Evolutionary conservation across 768 basidiomycete species (phyloP).

Genomic region (Psilocybe tampanensis): DNA sequence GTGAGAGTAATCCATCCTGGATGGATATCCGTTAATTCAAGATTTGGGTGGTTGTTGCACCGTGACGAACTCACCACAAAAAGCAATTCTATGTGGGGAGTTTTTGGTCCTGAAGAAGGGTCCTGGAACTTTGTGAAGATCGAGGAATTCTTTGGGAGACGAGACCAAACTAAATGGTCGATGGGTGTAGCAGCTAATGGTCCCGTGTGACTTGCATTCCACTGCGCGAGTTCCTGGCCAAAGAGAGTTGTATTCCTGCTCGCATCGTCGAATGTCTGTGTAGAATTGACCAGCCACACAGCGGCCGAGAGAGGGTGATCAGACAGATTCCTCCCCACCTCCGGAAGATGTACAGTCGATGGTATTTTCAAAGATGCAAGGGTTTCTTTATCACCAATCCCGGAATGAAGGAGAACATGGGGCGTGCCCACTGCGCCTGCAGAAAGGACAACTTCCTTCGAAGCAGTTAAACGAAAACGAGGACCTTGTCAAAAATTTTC

Average conservation of each 20-base stretch:
- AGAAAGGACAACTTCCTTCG: slow-evolving; percentile 55
- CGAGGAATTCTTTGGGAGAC: slow-evolving; percentile 20
- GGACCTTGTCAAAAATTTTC: background rate
- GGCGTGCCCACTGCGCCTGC: slow-evolving; percentile 41
- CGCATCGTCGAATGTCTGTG: background rate
- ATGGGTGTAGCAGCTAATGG: slow-evolving; percentile 16
- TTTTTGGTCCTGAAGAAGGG: slow-evolving; percentile 29
- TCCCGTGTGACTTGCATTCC: slow-evolving; percentile 12
- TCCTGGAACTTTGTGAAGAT: slow-evolving; percentile 22
- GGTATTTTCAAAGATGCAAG: slow-evolving; percentile 28
- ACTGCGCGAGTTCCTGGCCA: background rate
- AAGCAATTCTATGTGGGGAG: slow-evolving; percentile 32
- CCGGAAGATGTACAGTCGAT: slow-evolving; percentile 29
- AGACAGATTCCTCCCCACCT: slow-evolving; percentile 39
- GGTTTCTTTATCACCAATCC: slow-evolving; percentile 32
- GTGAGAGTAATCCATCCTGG: background rate
- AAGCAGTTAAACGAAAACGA: slow-evolving; percentile 31
- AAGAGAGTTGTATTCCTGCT: background rate
- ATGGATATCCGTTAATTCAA: background rate
- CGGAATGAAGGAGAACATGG: slow-evolving; percentile 37
- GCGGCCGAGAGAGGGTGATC: slow-evolving; percentile 30
- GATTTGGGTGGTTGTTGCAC: background rate
- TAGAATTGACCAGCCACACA: background rate
- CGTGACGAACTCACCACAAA: slow-evolving; percentile 22
- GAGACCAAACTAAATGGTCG: slow-evolving; percentile 19